Base-by-base conservation (phyloP, 345 rosid species). In the Physaria fendleri region DNA sequence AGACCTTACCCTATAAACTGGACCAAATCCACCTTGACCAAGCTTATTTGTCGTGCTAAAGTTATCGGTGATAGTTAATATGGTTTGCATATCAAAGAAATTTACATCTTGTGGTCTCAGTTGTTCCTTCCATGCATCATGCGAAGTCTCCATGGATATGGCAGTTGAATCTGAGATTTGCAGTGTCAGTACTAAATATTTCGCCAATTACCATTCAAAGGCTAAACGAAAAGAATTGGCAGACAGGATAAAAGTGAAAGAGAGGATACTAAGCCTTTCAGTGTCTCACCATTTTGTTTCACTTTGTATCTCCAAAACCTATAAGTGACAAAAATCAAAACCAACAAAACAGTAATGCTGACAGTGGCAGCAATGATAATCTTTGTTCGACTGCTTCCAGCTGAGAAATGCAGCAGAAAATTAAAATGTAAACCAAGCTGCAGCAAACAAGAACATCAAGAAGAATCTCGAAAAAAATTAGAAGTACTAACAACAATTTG, bases 1-100 rank as follows among this genome's bases (percentile, higher is more conserved):
- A 16, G 25, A 34, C 9, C 13, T 28, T 17, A 64, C 74, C 54
- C 64, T 71, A 47, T 69, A 69, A 30, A 69, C 74, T 17, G 74
- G 74, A 29, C 74, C 74, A 2, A 69, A 69, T 17, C 75, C 75
- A 46, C 75, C 71, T 43, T 71, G 64, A 49, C 75, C 75, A 41
- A 64, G 75, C 62, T 71, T 71, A 48, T 71, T 71, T 14, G 37
- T 52, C 0, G 0, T 2, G 59, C 75, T 64, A 59, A 71, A 71
- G 65, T 71, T 64, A 57, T 71, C 44, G 2, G 75, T 71, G 54
- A 58, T 43, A 9, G 47, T 11, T 30, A 42, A 33, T 48, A 71
- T 71, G 11, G 69, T 70, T 62, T 62, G 52, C 8, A 62, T 70
- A 17, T 46, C 64, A 55, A 62, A 70, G 64, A 62, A 70, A 38